phyloP scores from a whole-genome alignment of 23 red algal species.

The Gracilaria vermiculophylla region DNA sequence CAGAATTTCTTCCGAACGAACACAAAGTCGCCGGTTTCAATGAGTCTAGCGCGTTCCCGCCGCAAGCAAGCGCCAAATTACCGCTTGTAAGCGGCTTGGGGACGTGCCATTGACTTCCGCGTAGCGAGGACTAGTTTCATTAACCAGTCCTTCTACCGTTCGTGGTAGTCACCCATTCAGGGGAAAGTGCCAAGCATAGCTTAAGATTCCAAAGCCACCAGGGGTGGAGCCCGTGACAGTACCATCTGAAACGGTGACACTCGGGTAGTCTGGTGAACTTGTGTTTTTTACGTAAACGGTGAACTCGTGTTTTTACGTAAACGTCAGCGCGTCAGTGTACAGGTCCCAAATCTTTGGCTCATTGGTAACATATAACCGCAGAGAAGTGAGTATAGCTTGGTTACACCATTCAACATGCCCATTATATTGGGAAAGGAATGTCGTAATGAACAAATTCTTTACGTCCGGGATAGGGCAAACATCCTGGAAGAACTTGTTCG shows the following conservation, averaged over 20 bases:
- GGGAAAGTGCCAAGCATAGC: background rate
- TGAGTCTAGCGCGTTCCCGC: background rate
- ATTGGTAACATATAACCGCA: background rate
- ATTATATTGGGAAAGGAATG: background rate
- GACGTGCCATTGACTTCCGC: background rate
- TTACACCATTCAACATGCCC: slow-evolving; percentile 11
- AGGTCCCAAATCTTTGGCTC: background rate
- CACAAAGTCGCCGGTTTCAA: background rate
- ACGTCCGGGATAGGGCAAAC: background rate
- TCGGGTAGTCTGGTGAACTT: background rate
- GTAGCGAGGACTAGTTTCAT: background rate
- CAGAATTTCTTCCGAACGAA: slow-evolving; percentile 25
- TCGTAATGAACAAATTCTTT: background rate
- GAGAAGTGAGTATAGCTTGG: background rate
- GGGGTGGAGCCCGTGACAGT: background rate
- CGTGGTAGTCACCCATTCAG: background rate
- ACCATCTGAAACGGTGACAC: slow-evolving; percentile 19
- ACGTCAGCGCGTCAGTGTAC: slow-evolving; percentile 10
- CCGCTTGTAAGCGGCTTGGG: background rate
- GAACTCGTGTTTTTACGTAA: too few species aligned
- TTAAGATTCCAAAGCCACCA: background rate
- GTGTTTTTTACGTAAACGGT: background rate
- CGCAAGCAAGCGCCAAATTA: background rate
- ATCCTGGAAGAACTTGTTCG: background rate
- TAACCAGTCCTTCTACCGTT: background rate